These are phyloP conservation scores for Hanseniaspora vineae DNA, from an alignment of 805 yeast genomes.

Conservation along the genomic window DNA sequence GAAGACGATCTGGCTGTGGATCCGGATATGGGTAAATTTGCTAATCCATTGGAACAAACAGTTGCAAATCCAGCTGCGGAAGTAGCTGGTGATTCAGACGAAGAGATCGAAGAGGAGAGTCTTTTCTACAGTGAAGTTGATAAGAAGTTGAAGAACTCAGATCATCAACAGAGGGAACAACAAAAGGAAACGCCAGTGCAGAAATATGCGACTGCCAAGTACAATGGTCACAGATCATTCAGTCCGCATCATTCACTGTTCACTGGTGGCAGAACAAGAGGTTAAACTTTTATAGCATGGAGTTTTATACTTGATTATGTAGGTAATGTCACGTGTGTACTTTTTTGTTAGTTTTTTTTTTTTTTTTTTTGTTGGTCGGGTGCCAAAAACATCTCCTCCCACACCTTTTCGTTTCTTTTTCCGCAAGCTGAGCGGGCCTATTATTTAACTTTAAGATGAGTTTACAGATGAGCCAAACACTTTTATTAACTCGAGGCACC, in stretches of 20 bases:
- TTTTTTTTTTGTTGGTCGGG: no score
- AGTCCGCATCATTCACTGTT: neutral
- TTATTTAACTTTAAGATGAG: no score
- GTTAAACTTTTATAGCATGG: neutral
- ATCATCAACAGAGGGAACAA: no score
- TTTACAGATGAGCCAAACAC: no score
- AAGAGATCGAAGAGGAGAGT: conserved; percentile 2
- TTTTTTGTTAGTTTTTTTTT: neutral
- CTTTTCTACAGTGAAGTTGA: conserved; percentile 4
- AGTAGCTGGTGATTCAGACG: neutral
- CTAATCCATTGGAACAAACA: no score
- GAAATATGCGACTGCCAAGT: no score
- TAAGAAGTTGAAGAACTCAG: neutral
- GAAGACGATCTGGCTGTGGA: neutral
- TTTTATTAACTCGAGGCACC: neutral
- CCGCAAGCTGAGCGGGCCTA: neutral
- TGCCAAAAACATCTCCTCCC: no score
- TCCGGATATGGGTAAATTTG: no score
- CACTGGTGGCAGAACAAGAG: neutral
- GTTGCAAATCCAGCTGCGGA: neutral
- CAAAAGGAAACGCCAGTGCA: no score
- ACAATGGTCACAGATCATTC: neutral
- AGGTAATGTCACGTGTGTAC: neutral
- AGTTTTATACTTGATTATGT: neutral
- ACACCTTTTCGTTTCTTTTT: neutral